Evolutionary conservation across 2,329 filamentous ascomycete genomes (phyloP).

Genomic region (Verticillium longisporum): DNA sequence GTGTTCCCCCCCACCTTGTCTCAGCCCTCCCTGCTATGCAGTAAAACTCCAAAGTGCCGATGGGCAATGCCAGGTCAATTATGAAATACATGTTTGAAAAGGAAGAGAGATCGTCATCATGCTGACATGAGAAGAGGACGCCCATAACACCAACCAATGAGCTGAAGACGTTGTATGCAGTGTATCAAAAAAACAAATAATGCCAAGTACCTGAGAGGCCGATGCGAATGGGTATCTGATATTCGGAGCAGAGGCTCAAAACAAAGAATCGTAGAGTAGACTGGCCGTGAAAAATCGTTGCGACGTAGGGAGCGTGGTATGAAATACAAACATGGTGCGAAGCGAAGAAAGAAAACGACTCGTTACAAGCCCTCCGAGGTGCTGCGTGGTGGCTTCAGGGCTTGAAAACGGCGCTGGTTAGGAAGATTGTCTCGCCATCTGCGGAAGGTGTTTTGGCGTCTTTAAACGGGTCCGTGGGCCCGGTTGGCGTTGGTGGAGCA

Average conservation of each 20-base stretch:
- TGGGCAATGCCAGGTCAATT: neutral
- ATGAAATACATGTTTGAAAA: neutral
- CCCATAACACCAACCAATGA: neutral
- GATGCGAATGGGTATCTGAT: neutral
- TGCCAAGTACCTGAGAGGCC: neutral
- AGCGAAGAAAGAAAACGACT: neutral
- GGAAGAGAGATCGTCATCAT: neutral
- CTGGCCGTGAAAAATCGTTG: neutral
- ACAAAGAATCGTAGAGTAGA: neutral
- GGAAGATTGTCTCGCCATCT: constrained; percentile 8
- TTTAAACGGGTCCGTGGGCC: constrained; percentile 14
- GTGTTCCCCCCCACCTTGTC: neutral
- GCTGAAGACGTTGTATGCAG: neutral
- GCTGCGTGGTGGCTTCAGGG: neutral
- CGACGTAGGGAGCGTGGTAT: neutral
- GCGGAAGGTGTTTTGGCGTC: constrained; percentile 2
- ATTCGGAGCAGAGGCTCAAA: neutral
- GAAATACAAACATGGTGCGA: neutral
- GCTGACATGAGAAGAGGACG: neutral
- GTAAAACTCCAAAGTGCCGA: neutral
- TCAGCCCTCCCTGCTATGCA: neutral
- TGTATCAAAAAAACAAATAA: neutral
- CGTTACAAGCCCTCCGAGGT: neutral
- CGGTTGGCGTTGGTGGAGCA: constrained; percentile 16
- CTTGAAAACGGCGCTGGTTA: constrained; percentile 15